Conservation (phyloP, 805 yeast genomes). For the Ogataea allantospora region DNA sequence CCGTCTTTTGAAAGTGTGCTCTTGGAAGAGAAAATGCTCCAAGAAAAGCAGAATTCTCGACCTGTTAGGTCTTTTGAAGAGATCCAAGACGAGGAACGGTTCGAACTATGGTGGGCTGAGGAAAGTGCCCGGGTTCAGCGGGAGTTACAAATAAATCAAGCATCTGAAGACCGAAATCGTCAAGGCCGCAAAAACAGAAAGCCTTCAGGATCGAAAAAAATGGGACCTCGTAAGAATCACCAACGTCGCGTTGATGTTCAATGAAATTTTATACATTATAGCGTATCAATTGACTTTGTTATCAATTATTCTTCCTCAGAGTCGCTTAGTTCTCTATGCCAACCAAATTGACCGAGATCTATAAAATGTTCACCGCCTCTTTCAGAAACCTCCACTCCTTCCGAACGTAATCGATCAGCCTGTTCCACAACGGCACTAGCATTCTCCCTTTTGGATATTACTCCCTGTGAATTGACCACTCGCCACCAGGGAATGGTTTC, state of each 20-base stretch:
- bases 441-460: constrained; percentile 51
- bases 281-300: constrained; percentile 2
- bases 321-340: constrained; percentile 54
- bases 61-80: constrained; percentile 54
- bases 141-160: constrained; percentile 34
- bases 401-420: constrained; percentile 41
- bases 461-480: constrained; percentile 62
- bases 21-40: constrained; percentile 23
- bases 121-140: constrained; percentile 67
- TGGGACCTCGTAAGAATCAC: constrained; percentile 1
- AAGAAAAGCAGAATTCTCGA: constrained; percentile 27
- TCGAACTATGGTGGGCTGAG: constrained; percentile 84
- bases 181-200: constrained; percentile 5
- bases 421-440: constrained; percentile 46
- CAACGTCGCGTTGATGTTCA: constrained; percentile 6
- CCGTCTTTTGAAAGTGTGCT: constrained; percentile 31
- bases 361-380: constrained; percentile 36
- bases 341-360: constrained; percentile 51
- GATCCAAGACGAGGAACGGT: constrained; percentile 77
- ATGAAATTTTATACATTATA: neutral
- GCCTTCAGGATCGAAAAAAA: constrained; percentile 3
- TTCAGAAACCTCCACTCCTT: constrained; percentile 44
- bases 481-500: constrained; percentile 78
- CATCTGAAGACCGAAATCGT: constrained; percentile 8
- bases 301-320: neutral